Conservation (phyloP, 2,329 filamentous ascomycete species). For the Leptoxyphium fumago region DNA sequence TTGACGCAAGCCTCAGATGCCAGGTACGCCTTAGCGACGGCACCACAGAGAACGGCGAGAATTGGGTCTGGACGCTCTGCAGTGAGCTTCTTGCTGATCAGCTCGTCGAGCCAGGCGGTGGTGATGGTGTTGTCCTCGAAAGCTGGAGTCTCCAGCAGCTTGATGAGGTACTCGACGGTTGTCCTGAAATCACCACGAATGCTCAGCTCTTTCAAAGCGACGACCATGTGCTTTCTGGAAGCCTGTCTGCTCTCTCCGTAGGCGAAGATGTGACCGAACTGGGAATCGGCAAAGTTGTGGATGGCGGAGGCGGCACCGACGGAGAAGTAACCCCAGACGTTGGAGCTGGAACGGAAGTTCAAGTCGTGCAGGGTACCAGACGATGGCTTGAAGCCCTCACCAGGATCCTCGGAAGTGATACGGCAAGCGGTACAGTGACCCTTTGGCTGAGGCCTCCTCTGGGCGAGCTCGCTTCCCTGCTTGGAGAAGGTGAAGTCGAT, state of each 20-base stretch:
- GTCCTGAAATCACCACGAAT: constrained; percentile 99
- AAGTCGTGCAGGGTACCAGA: constrained; percentile 98
- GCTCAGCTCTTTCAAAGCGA: constrained; percentile 94
- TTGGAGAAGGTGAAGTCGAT: constrained; percentile 96
- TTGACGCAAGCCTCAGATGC: constrained; percentile 79
- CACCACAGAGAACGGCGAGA: constrained; percentile 88
- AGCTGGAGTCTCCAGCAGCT: constrained; percentile 91
- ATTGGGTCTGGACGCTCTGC: constrained; percentile 89
- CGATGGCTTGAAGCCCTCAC: constrained; percentile 98
- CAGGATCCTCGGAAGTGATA: constrained; percentile 97
- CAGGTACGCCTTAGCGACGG: constrained; percentile 85
- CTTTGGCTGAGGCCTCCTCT: constrained; percentile 83
- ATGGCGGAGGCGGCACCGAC: constrained; percentile 93
- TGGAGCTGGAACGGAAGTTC: constrained; percentile 97
- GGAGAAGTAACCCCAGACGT: constrained; percentile 99
- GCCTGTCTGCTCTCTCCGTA: constrained; percentile 95
- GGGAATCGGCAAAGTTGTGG: constrained; percentile 97
- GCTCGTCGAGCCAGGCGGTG: constrained; percentile 94
- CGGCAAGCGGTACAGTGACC: constrained; percentile 96
- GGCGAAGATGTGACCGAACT: constrained; percentile 98
- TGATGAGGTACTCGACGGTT: constrained; percentile 97
- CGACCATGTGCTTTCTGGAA: constrained; percentile 97
- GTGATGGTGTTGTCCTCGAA: constrained; percentile 99
- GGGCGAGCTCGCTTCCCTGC: constrained; percentile 65
- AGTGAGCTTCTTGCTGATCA: constrained; percentile 94